Evolutionary conservation across 257 asterid genomes (phyloP), one percentile per base, ranked within the genome.

Genomic region (Cordia subcordata): DNA sequence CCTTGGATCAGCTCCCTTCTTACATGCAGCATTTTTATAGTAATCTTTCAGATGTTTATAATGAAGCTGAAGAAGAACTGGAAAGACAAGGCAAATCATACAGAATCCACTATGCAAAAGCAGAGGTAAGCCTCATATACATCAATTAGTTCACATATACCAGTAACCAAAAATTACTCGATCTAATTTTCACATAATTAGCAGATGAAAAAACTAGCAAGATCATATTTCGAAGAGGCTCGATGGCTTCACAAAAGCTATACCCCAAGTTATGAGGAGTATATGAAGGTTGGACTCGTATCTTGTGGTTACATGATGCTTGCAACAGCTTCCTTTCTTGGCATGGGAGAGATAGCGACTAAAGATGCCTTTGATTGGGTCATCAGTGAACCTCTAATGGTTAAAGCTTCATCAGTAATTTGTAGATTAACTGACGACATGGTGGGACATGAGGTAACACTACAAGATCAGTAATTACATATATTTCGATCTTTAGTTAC

Each of bases 391-490:
- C 80, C 85, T 0, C 13, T 40, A 1, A 56, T 69, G 5, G 61
- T 72, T 8, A 42, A 52, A 0, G 66, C 80, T 21, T 19, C 77
- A 1, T 17, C 69, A 13, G 6, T 58, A 11, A 69, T 76, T 57
- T 19, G 42, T 5, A 69, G 85, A 63, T 39, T 79, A 50, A 55
- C 44, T 53, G 77, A 79, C 45, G 80, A 72, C 27, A 75, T 62
- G 32, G 73, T 32, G 0, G 65, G 65, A 16, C 55, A 64, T 11
- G 71, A 67, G 80, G 80, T 73, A 49, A 53, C n/a, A n/a, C n/a
- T n/a, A n/a, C n/a, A n/a, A n/a, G n/a, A n/a, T n/a, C n/a, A n/a
- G n/a, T n/a, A n/a, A n/a, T n/a, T n/a, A n/a, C n/a, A n/a, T n/a
- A n/a, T n/a, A n/a, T n/a, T n/a, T n/a, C n/a, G n/a, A n/a, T n/a